Evolutionary conservation across 768 basidiomycete genomes (phyloP), one percentile per base, ranked within the genome.

Genomic region (Rhodotorula taiwanensis): DNA sequence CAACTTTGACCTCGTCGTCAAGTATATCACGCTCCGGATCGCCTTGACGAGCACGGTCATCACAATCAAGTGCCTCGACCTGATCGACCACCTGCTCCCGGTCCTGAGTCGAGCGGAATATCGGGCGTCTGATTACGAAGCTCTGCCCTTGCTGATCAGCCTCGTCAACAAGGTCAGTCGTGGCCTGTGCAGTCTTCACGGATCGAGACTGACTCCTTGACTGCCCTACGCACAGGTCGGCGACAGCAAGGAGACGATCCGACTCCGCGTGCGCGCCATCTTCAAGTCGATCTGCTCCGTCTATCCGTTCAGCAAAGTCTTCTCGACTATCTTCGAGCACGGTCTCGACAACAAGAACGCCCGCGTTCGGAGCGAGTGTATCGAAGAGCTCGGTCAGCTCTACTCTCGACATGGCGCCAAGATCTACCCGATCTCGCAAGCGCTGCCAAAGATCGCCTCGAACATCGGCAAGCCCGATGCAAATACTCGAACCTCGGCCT

Each of bases 41-140:
- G 86, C 94, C 66, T 88, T 93, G 75, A 86, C 91, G 44, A 91
- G 93, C 72, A 88, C 93, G 11, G 94, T 90, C 72, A 79, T 95
- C 28, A 81, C 86, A 5, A 83, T 87, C 52, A 89, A 88, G 75
- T 93, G 91, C 72, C 76, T 99, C 70, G 94, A 98, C 65, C 83
- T 88, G 41, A 80, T 92, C 33, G 88, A 89, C 69, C 80, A 86
- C 41, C 80, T 94, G 41, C 71, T 97, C 16, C 79, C 83, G 14
- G 87, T 93, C 72, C 77, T 97, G 59, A 84, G 86, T 54, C 80
- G 78, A 65, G 78, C 83, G 55, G 82, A 86, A 71, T 84, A 88
- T 76, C 86, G 88, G 74, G 75, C 98, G 55, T 84, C 84, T 2
- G 95, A 99, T 64, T 79, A 82, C 39, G 95, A 99, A 74, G 91